Conservation (phyloP, 2,329 filamentous ascomycete species). For the Penicillium digitatum region DNA sequence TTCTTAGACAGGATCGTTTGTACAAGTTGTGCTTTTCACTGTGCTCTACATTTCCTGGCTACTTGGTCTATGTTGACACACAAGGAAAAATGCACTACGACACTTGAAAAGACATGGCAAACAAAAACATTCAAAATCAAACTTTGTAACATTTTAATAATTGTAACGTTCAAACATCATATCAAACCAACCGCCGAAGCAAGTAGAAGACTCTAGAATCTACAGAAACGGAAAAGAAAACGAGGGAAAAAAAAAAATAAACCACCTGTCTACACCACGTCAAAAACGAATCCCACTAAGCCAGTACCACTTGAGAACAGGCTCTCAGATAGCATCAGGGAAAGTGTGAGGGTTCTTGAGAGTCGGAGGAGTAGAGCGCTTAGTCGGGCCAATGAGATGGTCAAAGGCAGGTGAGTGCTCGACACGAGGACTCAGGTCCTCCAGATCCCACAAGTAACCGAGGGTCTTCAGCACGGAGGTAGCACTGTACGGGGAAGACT, state of each 20-base stretch:
- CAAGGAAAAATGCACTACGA: not conserved
- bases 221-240: not conserved
- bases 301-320: not conserved
- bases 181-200: not conserved
- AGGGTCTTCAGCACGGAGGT: constrained; percentile 33
- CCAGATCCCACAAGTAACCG: constrained; percentile 30
- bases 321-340: constrained; percentile 15
- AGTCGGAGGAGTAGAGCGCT: constrained; percentile 9
- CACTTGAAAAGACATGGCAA: not conserved
- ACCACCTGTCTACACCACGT: not conserved
- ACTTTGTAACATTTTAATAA: not conserved
- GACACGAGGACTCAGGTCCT: constrained; percentile 30
- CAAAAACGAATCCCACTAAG: not conserved
- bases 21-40: not conserved
- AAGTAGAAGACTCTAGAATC: not conserved
- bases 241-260: not conserved
- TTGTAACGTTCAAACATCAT: not conserved
- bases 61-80: too few species aligned
- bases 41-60: not conserved
- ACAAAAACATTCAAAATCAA: too few species aligned
- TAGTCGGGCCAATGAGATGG: constrained; percentile 24
- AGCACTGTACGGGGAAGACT: constrained; percentile 25
- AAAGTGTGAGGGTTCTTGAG: constrained; percentile 25
- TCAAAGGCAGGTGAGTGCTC: constrained; percentile 31
- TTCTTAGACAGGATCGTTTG: not conserved